Evolutionary conservation across 768 basidiomycete species (phyloP).

Genomic region (Crepidotus variabilis): DNA sequence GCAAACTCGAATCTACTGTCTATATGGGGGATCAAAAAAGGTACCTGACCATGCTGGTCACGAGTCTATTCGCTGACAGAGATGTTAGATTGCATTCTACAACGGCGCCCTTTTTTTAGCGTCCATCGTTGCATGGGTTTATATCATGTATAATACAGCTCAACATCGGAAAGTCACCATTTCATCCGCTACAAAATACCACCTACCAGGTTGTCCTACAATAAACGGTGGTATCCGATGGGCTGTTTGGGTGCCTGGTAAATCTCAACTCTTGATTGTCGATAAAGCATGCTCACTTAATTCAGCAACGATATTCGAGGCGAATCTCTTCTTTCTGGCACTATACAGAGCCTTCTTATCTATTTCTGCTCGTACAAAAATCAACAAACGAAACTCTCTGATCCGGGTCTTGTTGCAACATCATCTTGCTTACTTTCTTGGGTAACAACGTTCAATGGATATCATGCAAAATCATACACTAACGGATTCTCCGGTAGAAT

Average conservation of each 20-base stretch:
- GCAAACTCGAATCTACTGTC: conserved; percentile 40
- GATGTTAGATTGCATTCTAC: conserved; percentile 29
- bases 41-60: conserved; percentile 6
- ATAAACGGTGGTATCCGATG: conserved; percentile 38
- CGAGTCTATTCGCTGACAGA: no score
- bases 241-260: conserved; percentile 43
- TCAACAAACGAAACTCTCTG: conserved; percentile 23
- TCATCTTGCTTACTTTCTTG: conserved; percentile 40
- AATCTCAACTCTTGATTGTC: not conserved
- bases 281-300: not conserved
- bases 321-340: conserved; percentile 35
- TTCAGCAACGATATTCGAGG: conserved; percentile 36
- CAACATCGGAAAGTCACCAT: conserved; percentile 29
- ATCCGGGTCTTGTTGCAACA: conserved; percentile 33
- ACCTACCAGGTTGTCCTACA: conserved; percentile 35
- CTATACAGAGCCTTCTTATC: conserved; percentile 30
- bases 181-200: conserved; percentile 28
- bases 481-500: conserved; percentile 21
- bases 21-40: conserved; percentile 36
- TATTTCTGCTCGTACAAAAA: conserved; percentile 18
- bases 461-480: not conserved
- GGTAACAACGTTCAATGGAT: conserved; percentile 18
- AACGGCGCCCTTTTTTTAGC: conserved; percentile 34
- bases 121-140: conserved; percentile 37
- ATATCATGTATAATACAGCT: conserved; percentile 36